phyloP scores from a whole-genome alignment of 495 filamentous ascomycete species.

The Xylaria longipes region DNA sequence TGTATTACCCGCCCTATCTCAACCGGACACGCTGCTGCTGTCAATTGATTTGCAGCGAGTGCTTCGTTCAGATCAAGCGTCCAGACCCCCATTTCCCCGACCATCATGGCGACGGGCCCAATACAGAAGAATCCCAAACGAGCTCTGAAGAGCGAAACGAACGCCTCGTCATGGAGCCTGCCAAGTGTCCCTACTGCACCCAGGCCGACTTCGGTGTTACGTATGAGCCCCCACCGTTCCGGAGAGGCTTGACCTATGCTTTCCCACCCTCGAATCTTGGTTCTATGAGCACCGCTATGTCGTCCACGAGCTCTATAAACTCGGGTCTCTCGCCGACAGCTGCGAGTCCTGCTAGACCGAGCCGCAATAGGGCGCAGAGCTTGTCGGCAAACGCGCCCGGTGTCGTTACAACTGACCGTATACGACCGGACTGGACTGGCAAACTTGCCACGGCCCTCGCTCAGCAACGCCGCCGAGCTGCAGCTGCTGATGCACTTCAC shows the following conservation, averaged over 20 bases:
- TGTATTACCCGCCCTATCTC: conserved; percentile 95
- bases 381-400: conserved; percentile 78
- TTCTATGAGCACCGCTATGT: conserved; percentile 70
- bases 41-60: conserved; percentile 97
- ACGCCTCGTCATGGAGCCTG: conserved; percentile 84
- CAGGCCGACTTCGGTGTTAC: conserved; percentile 94
- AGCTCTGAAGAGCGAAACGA: conserved; percentile 62
- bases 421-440: conserved; percentile 92
- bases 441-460: conserved; percentile 86
- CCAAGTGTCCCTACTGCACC: conserved; percentile 95
- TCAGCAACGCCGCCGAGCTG: conserved; percentile 83
- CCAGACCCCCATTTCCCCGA: conserved; percentile 96
- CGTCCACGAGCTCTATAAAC: conserved; percentile 62
- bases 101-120: conserved; percentile 68
- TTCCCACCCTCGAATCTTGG: conserved; percentile 47
- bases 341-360: conserved; percentile 46
- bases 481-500: conserved; percentile 92
- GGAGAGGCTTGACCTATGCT: conserved; percentile 78
- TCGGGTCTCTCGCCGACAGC: conserved; percentile 51
- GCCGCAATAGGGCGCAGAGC: conserved; percentile 74
- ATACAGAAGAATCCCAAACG: conserved; percentile 45
- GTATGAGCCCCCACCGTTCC: conserved; percentile 87
- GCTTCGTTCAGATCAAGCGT: conserved; percentile 98
- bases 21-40: conserved; percentile 96
- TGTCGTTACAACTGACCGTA: conserved; percentile 88